Base-by-base conservation (phyloP, 2,329 filamentous ascomycete species). In the Dactylella cylindrospora region DNA sequence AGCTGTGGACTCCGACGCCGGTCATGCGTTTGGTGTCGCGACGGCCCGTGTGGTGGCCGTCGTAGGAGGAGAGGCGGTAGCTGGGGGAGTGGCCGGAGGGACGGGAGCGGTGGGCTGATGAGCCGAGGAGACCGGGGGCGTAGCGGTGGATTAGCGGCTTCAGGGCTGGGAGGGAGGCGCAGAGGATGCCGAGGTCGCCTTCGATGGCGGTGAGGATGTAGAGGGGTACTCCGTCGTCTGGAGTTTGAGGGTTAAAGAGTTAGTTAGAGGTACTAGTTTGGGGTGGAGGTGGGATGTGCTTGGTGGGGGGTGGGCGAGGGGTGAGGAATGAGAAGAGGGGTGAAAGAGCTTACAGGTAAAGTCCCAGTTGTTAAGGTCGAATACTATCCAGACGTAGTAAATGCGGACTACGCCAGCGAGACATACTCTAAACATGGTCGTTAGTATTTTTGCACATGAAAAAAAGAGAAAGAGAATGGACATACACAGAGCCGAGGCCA, bases 181-280 rank as follows among this genome's bases (percentile, higher is more conserved):
- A 65, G 4, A 60, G 36, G 19, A 65, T 60, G 4, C 53, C 61
- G 12, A 65, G 28, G 26, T 65, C 53, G 36, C 51, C 52, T 38
- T 65, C 61, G n/a, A 65, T 60, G 9, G 61, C 61, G 8, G 54
- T 60, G 13, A 22, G 46, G 39, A 65, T 60, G 17, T 60, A 65
- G 3, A 65, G 46, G 10, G 61, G 46, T 5, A 35, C 53, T 9
- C 61, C 61, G 23, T 65, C 26, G 17, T 57, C 53, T 53, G n/a
- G 3, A 1, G 26, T 51, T 41, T 41, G 47, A 15, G n/a, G 15
- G 43, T 35, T 47, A 38, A 19, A 17, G 17, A 5, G 3, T 4
- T 19, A 15, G 10, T 35, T 49, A 39, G 12, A 19, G 45, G 25
- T n/a, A 25, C 20, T 7, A n/a, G 28, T 36, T 6, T 49, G 32